A percentile compares a stretch with the other conserved stretches of the same genome.
phyloP scores from a whole-genome alignment of 495 filamentous ascomycete species.

The Penicillium odoratum region DNA sequence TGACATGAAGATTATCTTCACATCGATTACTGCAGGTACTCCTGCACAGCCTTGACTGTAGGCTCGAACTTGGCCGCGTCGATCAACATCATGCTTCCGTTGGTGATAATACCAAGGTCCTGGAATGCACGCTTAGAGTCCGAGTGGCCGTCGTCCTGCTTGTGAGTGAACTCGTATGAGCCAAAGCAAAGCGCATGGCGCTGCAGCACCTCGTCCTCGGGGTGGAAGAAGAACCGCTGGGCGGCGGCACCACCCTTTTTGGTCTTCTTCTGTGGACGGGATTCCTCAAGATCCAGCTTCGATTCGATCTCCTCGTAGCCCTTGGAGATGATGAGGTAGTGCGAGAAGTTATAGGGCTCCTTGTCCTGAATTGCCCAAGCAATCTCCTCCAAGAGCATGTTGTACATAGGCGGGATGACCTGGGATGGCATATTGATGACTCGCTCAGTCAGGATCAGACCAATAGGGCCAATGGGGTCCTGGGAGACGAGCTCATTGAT shows the following conservation, averaged over 20 bases:
- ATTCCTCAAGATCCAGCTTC: conserved; percentile 67
- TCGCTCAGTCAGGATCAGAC: conserved; percentile 85
- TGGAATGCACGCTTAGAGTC: conserved; percentile 94
- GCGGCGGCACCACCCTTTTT: conserved; percentile 55
- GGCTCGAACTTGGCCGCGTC: conserved; percentile 66
- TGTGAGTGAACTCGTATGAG: conserved; percentile 73
- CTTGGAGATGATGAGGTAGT: conserved; percentile 89
- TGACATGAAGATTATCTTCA: conserved; percentile 15
- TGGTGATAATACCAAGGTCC: conserved; percentile 83
- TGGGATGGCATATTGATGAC: conserved; percentile 94
- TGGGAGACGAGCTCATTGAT: conserved; percentile 58
- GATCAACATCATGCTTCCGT: conserved; percentile 77
- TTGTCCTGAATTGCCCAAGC: conserved; percentile 84
- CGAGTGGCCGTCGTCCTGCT: conserved; percentile 70
- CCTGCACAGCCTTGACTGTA: conserved; percentile 67
- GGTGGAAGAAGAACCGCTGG: conserved; percentile 85
- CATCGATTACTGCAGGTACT: conserved; percentile 59
- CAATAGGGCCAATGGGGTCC: conserved; percentile 58
- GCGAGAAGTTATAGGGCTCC: conserved; percentile 90
- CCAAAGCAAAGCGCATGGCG: conserved; percentile 65
- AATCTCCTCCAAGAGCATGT: conserved; percentile 91
- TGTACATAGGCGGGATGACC: conserved; percentile 93
- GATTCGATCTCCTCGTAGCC: conserved; percentile 87
- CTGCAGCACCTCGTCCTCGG: conserved; percentile 91
- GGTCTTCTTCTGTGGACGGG: conserved; percentile 73